phyloP scores from a whole-genome alignment of 108 stramenopile genomes.

The Cyclotella sp. region DNA sequence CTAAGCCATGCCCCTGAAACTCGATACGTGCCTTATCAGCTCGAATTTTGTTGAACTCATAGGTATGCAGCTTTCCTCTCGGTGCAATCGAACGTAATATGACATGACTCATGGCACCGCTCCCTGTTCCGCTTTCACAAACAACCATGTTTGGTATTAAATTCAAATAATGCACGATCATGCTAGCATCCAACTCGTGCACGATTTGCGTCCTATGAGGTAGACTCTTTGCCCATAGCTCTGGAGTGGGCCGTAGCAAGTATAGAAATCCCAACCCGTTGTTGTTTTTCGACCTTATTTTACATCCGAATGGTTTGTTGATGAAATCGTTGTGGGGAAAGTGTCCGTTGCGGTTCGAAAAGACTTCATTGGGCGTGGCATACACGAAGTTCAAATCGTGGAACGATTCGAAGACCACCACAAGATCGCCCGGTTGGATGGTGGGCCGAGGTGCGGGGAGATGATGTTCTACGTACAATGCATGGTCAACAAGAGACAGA shows the following conservation, averaged over 20 bases:
- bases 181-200: constrained; percentile 87
- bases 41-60: constrained; percentile 91
- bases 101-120: constrained; percentile 85
- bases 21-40: constrained; percentile 83
- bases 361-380: constrained; percentile 67
- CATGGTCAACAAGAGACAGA: constrained; percentile 46
- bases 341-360: constrained; percentile 87
- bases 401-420: constrained; percentile 89
- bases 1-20: constrained; percentile 80
- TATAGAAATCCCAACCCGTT: constrained; percentile 83
- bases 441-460: constrained; percentile 58
- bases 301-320: constrained; percentile 85
- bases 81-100: constrained; percentile 91
- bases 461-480: constrained; percentile 65
- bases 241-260: constrained; percentile 89
- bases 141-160: constrained; percentile 89
- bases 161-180: constrained; percentile 83
- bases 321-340: constrained; percentile 92
- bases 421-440: constrained; percentile 68
- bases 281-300: constrained; percentile 77
- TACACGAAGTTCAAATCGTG: constrained; percentile 86
- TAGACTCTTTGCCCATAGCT: constrained; percentile 88
- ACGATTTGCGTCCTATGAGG: constrained; percentile 95
- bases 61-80: constrained; percentile 87
- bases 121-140: constrained; percentile 92